Base-by-base conservation (phyloP, 257 asterid species). In the Petunia axillaris region DNA sequence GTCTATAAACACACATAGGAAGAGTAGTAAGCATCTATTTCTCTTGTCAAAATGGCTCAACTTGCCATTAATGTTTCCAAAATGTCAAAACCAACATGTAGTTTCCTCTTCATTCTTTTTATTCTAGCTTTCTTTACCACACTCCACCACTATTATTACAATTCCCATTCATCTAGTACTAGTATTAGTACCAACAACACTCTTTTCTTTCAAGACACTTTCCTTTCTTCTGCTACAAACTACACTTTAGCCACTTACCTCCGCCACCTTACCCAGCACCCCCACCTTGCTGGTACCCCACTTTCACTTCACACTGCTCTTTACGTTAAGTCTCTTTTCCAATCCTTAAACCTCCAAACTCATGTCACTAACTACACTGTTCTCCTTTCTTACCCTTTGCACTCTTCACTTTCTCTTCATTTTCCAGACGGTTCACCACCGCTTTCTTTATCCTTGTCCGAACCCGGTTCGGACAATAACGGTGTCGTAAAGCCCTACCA, bases 201-300 rank as follows among this genome's bases (percentile, higher is more conserved):
- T 66, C 79, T 77, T 71, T 52, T 77, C 82, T 87, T 84, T 84
- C 84, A 85, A 43, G 15, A 60, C 60, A 6, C 86, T 37, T 95
- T 93, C 89, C 92, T 91, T 78, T 86, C 96, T 71, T 16, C 93
- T 73, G 91, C 93, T 80, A 87, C 83, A 86, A 93, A 95, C 91
- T 78, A 85, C 85, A 93, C 98, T 79, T 44, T 95, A 79, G 89
- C 98, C 78, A 68, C 87, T 83, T 91, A 93, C 91, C 98, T 95
- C 84, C 97, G 94, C 75, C 88, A 81, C 63, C 97, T 95, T 83
- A 95, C 99, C 80, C 92, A 86, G 85, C 98, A 87, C 57, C 97
- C 99, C 81, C 99, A 95, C 91, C 90, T 95, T 65, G 97, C 99
- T 76, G 98, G 98, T 35, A 92, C 99, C 41, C 82, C 83, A 9